Evolutionary conservation across 2,329 filamentous ascomycete genomes (phyloP).

Genomic region (Hymenoscyphus occultus): DNA sequence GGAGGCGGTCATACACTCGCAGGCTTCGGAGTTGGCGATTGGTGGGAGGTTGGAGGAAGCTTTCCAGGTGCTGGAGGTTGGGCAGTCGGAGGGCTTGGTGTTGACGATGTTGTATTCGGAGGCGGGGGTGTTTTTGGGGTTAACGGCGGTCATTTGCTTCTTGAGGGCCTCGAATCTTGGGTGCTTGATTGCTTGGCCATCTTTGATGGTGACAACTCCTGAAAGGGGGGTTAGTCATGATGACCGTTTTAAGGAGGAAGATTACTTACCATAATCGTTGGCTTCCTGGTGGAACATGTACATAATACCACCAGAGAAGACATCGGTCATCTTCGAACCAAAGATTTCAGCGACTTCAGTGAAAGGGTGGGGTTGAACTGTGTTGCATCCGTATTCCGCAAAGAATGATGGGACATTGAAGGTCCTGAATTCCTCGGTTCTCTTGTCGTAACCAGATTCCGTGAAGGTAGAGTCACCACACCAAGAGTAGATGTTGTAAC

Average conservation of each 20-base stretch:
- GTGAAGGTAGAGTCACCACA: conserved; percentile 80
- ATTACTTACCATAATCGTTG: conserved; percentile 74
- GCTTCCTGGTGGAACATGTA: conserved; percentile 97
- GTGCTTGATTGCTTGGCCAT: conserved; percentile 61
- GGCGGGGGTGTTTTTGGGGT: conserved; percentile 63
- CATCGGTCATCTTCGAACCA: conserved; percentile 72
- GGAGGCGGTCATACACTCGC: conserved; percentile 78
- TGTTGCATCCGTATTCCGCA: conserved; percentile 97
- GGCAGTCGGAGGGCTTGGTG: conserved; percentile 67
- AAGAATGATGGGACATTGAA: conserved; percentile 98
- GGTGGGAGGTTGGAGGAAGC: conserved; percentile 73
- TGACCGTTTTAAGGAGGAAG: neutral
- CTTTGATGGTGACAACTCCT: conserved; percentile 65
- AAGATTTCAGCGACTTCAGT: conserved; percentile 83
- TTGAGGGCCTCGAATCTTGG: conserved; percentile 73
- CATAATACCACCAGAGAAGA: conserved; percentile 95
- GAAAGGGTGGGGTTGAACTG: conserved; percentile 66
- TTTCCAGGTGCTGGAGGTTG: conserved; percentile 65
- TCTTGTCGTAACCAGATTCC: conserved; percentile 74
- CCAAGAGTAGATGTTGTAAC: conserved; percentile 99
- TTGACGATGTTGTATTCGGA: conserved; percentile 71
- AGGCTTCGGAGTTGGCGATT: conserved; percentile 73
- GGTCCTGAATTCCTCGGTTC: conserved; percentile 80
- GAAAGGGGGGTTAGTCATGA: conserved; percentile 33
- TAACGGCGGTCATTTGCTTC: conserved; percentile 64